Evolutionary conservation across 768 basidiomycete species (phyloP), one percentile per base, ranked within the genome.

Genomic region (Clitopilus passeckerianus): DNA sequence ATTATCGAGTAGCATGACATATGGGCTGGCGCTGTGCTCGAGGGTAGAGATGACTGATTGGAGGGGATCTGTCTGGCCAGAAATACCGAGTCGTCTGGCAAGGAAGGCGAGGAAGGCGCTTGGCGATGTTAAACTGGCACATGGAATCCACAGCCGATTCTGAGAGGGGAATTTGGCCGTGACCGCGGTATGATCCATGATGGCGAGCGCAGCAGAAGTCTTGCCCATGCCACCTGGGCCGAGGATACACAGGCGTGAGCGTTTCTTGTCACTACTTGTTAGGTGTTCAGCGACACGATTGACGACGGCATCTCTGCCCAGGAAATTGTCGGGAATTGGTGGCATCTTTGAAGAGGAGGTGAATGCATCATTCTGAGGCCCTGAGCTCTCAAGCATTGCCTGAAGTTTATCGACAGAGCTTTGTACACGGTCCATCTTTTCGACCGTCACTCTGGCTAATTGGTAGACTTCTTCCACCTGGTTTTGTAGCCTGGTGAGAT

Each of bases 211-310:
- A 0, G 50, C 12, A 4, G 10, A 54, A 4, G 52, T 58, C 75
- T 89, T 90, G 63, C 87, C 87, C 67, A 89, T 89, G 72, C 90
- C 89, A 78, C 90, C 86, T 63, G 89, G 89, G 64, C 89, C 89
- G 61, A 90, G 82, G 67, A 91, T 72, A 64, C 89, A 90, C 66
- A 91, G 86, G 74, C 90, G 87, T 53, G 89, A 89, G 18, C n/a
- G 6, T n/a, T 37, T 55, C 10, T 16, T 34, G 54, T 55, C n/a
- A 1, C 6, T 7, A 20, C 23, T 15, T 34, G 18, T 34, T 18
- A 55, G 33, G 54, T 10, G 14, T 24, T 30, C 9, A 15, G 23
- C 30, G 18, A 55, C 16, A 6, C 35, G 9, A 14, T 55, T 24
- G 16, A 55, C 30, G 54, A 55, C 30, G 54, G 33, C 14, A 24